phyloP scores from a whole-genome alignment of 257 asterid species.

The Coffea eugenioides region DNA sequence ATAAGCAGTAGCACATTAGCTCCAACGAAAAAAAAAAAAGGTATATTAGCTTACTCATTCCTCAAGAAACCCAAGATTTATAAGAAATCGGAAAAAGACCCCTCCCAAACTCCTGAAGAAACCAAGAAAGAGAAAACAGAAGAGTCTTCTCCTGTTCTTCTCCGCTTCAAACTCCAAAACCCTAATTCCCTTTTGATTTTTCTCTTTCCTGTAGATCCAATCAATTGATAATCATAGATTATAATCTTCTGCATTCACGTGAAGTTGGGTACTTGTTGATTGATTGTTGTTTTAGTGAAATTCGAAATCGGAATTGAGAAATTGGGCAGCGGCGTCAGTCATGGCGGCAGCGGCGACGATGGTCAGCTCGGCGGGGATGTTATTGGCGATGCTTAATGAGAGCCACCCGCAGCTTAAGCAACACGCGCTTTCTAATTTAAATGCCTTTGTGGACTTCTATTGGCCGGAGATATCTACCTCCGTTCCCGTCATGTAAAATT shows the following conservation, averaged over 20 bases:
- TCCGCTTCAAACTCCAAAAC: slow-evolving; percentile 10
- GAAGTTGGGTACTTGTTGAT: neutral
- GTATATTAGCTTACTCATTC: neutral
- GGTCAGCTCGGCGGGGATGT: slow-evolving; percentile 90
- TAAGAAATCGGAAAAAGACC: neutral
- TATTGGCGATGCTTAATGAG: slow-evolving; percentile 92
- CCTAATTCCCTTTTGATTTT: neutral
- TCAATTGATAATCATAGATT: neutral
- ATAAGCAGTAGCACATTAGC: too few species aligned
- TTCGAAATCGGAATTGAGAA: neutral
- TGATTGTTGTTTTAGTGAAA: neutral
- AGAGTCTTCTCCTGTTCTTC: neutral
- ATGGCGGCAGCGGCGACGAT: slow-evolving; percentile 63
- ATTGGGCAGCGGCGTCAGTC: neutral
- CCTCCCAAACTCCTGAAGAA: neutral
- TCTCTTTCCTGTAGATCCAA: slow-evolving; percentile 3
- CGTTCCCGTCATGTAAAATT: slow-evolving; percentile 64
- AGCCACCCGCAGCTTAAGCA: slow-evolving; percentile 69
- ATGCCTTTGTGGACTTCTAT: slow-evolving; percentile 67
- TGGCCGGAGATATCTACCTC: slow-evolving; percentile 97
- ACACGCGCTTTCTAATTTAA: slow-evolving; percentile 84
- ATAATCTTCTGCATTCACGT: neutral
- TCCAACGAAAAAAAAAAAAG: too few species aligned
- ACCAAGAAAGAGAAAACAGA: neutral
- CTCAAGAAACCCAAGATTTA: slow-evolving; percentile 12